Conservation (phyloP, 805 yeast genomes). For the Blastobotrys muscicola region DNA sequence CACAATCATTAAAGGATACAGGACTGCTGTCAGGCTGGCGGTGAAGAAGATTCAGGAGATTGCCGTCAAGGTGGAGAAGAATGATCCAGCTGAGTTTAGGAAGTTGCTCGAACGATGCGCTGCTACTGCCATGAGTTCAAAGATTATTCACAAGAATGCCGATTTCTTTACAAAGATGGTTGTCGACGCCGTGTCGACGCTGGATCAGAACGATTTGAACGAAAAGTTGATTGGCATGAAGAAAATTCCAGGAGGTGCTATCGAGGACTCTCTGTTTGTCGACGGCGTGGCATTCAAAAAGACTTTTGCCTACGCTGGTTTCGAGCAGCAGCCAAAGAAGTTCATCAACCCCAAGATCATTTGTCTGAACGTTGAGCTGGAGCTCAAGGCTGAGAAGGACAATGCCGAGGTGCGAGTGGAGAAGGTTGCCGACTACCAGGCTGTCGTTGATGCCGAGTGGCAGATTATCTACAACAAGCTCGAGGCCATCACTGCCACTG, state of each 20-base stretch:
- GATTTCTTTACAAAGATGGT: slow-evolving; percentile 91
- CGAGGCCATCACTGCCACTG: slow-evolving; percentile 70
- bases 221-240: slow-evolving; percentile 89
- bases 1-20: slow-evolving; percentile 76
- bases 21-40: slow-evolving; percentile 73
- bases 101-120: slow-evolving; percentile 85
- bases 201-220: slow-evolving; percentile 79
- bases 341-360: slow-evolving; percentile 75
- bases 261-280: slow-evolving; percentile 84
- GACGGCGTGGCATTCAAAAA: slow-evolving; percentile 96
- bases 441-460: slow-evolving; percentile 99
- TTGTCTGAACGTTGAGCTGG: slow-evolving; percentile 83
- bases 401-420: slow-evolving; percentile 97
- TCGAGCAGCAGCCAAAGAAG: slow-evolving; percentile 93
- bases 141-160: slow-evolving; percentile 79
- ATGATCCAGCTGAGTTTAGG: slow-evolving; percentile 52
- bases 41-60: slow-evolving; percentile 63
- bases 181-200: slow-evolving; percentile 84
- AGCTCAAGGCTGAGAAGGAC: slow-evolving; percentile 95
- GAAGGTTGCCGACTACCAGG: slow-evolving; percentile 88
- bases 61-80: slow-evolving; percentile 56
- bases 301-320: slow-evolving; percentile 96
- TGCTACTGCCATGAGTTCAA: slow-evolving; percentile 94
- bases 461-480: slow-evolving; percentile 80
- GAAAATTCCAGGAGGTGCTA: slow-evolving; percentile 90